These are phyloP conservation scores for Apiospora malaysiana DNA, from an alignment of 2,329 filamentous ascomycete genomes.

Conservation along the genomic window DNA sequence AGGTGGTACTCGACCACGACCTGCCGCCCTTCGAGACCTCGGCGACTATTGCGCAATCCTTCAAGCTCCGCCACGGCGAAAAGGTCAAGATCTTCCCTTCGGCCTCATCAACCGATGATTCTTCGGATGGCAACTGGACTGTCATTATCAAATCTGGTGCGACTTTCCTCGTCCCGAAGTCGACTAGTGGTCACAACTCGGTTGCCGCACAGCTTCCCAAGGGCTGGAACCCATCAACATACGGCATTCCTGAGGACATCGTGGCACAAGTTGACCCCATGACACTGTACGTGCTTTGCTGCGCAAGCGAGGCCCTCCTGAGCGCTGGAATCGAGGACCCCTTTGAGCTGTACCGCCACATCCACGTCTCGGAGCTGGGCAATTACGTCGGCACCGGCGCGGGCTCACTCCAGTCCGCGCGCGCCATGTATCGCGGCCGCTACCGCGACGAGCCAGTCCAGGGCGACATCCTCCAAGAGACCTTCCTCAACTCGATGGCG, in stretches of 20 bases:
- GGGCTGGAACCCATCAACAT: conserved; percentile 94
- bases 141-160: conserved; percentile 95
- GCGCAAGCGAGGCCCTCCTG: conserved; percentile 87
- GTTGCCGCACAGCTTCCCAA: conserved; percentile 97
- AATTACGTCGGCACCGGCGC: conserved; percentile 99
- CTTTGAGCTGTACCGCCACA: conserved; percentile 99
- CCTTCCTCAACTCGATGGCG: conserved; percentile 99
- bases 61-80: conserved; percentile 94
- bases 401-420: conserved; percentile 87
- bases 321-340: conserved; percentile 96
- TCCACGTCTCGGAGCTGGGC: conserved; percentile 95
- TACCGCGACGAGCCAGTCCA: conserved; percentile 84
- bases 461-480: conserved; percentile 98
- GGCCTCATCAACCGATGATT: conserved; percentile 68
- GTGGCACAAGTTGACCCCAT: conserved; percentile 96
- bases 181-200: conserved; percentile 91
- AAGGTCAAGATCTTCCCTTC: conserved; percentile 73
- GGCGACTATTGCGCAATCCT: conserved; percentile 88
- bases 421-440: conserved; percentile 97
- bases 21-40: conserved; percentile 79
- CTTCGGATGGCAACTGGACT: conserved; percentile 82
- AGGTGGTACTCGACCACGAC: conserved; percentile 58
- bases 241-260: conserved; percentile 96
- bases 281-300: conserved; percentile 92
- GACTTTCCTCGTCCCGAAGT: conserved; percentile 93